phyloP scores from a whole-genome alignment of 2,329 filamentous ascomycete genomes.

The Xylaria sp. region DNA sequence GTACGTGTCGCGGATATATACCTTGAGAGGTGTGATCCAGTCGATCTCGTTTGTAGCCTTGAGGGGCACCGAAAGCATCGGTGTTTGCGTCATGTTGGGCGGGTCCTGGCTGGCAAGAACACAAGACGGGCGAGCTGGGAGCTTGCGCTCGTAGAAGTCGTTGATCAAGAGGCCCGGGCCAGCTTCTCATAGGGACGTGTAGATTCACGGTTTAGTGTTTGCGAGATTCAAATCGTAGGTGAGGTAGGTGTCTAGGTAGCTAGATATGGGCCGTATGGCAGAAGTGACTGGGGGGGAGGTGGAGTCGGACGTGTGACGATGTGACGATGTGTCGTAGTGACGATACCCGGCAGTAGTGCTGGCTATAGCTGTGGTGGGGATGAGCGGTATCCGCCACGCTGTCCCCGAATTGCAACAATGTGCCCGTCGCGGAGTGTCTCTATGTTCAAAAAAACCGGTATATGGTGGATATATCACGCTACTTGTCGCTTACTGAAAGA shows the following conservation, averaged over 20 bases:
- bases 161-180: slow-evolving; percentile 20
- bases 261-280: slow-evolving; percentile 12
- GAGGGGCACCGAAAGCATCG: slow-evolving; percentile 94
- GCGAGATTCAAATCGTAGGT: slow-evolving; percentile 19
- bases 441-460: slow-evolving; percentile 6
- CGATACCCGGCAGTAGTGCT: slow-evolving; percentile 20
- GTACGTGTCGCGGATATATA: slow-evolving; percentile 92
- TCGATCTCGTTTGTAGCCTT: slow-evolving; percentile 98
- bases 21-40: slow-evolving; percentile 92
- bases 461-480: slow-evolving; percentile 11
- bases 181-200: slow-evolving; percentile 32
- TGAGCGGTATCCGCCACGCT: slow-evolving; percentile 19
- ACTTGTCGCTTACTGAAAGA: slow-evolving; percentile 10
- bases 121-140: slow-evolving; percentile 25
- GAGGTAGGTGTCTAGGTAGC: slow-evolving; percentile 8
- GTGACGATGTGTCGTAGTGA: slow-evolving; percentile 37
- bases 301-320: slow-evolving; percentile 37
- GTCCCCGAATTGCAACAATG: not conserved
- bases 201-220: not conserved
- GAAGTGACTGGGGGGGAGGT: slow-evolving; percentile 28
- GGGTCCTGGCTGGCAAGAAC: slow-evolving; percentile 23
- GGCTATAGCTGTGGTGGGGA: slow-evolving; percentile 1
- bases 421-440: slow-evolving; percentile 12
- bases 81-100: slow-evolving; percentile 77
- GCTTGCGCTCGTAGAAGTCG: slow-evolving; percentile 30